Evolutionary conservation across 257 asterid species (phyloP), one percentile per base, ranked within the genome.

Genomic region (Leonotis leonurus): DNA sequence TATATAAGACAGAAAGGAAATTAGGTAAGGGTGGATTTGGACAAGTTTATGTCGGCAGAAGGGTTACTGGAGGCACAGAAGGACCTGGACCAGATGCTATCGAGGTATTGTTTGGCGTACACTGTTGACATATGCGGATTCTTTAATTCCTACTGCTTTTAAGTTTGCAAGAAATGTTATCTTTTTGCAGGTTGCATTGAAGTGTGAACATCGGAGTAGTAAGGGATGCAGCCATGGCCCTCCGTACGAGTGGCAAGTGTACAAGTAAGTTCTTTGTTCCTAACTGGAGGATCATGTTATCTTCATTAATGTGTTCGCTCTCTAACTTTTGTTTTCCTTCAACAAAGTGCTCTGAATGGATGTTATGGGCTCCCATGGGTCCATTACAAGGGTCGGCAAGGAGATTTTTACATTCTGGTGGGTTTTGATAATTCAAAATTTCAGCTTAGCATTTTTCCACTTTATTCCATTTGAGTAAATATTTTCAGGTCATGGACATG

Each of bases 1-100:
- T 75, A 67, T 93, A 93, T 56, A 87, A 85, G 85, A 93, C 94
- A 18, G 96, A 88, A 76, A 83, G 94, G 72, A 88, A 88, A 62
- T 74, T 90, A 71, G 97, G 97, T 58, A 90, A 87, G 77, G 97
- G 97, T 64, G 97, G 97, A 44, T 90, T 90, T 67, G 97, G 97
- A 66, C 97, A 90, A 80, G 97, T 90, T 60, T 85, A 90, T 65
- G 96, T 90, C 37, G 97, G 97, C 60, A 79, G 93, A 70, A 75
- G 95, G 78, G 79, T 81, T 55, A 78, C 79, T 62, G 96, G 96
- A 46, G 95, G 95, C 72, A 78, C 83, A 10, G 97, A 85, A 37
- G 86, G 95, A 77, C 62, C 88, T 6, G 97, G 97, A 52, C 90
- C 97, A 20, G 97, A 90, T 77, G 95, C 97, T 26, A 70, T 87